phyloP scores from a whole-genome alignment of 106 monocot genomes.

The Dactylorhiza incarnata region DNA sequence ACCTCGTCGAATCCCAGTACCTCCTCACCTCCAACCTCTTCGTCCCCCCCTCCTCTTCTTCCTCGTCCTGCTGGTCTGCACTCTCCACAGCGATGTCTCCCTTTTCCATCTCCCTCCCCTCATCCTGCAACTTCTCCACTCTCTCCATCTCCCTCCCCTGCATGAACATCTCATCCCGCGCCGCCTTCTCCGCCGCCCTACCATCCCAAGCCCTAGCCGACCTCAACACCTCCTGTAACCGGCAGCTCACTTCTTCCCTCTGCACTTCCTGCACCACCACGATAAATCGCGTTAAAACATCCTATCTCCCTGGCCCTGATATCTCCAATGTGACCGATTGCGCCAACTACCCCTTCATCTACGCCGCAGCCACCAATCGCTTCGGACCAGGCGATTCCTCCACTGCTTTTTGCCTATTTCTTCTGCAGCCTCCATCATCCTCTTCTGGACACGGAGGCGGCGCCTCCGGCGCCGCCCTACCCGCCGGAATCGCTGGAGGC shows the following conservation, averaged over 20 bases:
- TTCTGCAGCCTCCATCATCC: conserved; percentile 14
- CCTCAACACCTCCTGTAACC: conserved; percentile 36
- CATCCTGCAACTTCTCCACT: conserved; percentile 44
- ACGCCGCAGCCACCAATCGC: conserved; percentile 41
- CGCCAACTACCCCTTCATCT: conserved; percentile 49
- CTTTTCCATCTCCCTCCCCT: conserved; percentile 27
- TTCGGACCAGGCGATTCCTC: conserved; percentile 46
- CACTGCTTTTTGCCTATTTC: conserved; percentile 60
- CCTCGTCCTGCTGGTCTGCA: conserved; percentile 13
- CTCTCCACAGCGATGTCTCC: conserved; percentile 15
- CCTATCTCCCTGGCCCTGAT: conserved; percentile 47
- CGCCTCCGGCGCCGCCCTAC: background rate
- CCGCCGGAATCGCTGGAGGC: conserved; percentile 1
- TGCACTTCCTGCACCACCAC: conserved; percentile 72
- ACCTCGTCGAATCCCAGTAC: conserved; percentile 47
- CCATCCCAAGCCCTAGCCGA: conserved; percentile 21
- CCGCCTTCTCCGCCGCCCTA: conserved; percentile 41
- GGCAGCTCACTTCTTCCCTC: conserved; percentile 14
- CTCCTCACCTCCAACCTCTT: conserved; percentile 46
- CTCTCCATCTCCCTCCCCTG: conserved; percentile 48
- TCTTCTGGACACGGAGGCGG: background rate
- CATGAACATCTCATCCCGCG: conserved; percentile 61
- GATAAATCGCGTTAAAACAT: conserved; percentile 32
- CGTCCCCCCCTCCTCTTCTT: conserved; percentile 43
- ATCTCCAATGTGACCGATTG: conserved; percentile 58